phyloP scores from a whole-genome alignment of 148 eudicot species.

The Vaccinium corymbosum region DNA sequence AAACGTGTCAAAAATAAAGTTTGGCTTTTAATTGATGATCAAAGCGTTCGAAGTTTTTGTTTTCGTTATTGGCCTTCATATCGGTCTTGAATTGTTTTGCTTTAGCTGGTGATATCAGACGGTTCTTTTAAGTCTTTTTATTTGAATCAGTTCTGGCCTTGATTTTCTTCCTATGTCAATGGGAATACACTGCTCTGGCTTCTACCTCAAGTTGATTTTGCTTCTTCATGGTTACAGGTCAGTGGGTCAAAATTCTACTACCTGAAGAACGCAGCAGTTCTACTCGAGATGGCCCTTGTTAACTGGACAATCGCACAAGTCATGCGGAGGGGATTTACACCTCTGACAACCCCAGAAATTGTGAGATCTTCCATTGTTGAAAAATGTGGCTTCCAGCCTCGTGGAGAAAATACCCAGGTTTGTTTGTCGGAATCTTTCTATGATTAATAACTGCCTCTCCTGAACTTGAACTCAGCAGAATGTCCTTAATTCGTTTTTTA shows the following conservation, averaged over 20 bases:
- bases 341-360: slow-evolving; percentile 86
- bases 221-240: slow-evolving; percentile 41
- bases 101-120: background rate
- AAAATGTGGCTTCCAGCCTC: slow-evolving; percentile 97
- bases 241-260: slow-evolving; percentile 95
- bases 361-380: slow-evolving; percentile 83
- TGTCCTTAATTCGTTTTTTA: background rate
- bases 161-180: background rate
- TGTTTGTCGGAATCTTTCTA: slow-evolving; percentile 23
- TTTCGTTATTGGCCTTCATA: background rate
- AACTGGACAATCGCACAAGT: slow-evolving; percentile 85
- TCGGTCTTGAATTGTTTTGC: background rate
- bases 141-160: background rate
- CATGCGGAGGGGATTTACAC: slow-evolving; percentile 77
- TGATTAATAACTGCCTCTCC: background rate
- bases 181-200: slow-evolving; percentile 2
- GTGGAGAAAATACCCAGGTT: slow-evolving; percentile 83
- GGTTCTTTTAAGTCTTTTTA: background rate
- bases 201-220: background rate
- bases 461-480: background rate
- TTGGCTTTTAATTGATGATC: background rate
- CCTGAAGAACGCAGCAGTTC: slow-evolving; percentile 88
- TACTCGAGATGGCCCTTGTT: slow-evolving; percentile 81
- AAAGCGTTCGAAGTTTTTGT: background rate
- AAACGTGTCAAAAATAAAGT: background rate